These are phyloP conservation scores for Leccinum aurantiacum DNA, from an alignment of 768 basidiomycete species.

Conservation along the genomic window DNA sequence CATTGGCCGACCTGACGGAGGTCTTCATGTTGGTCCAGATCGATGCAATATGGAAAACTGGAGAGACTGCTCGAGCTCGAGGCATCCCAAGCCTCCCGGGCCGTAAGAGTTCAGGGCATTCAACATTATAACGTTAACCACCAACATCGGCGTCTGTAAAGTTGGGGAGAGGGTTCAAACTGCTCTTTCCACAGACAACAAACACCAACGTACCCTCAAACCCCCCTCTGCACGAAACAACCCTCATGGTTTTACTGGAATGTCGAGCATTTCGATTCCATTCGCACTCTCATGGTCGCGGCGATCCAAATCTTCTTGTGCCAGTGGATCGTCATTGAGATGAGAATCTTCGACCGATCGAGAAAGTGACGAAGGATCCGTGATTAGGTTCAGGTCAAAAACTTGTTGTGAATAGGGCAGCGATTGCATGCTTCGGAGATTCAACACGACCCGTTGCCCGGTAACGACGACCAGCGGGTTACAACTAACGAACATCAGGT, in stretches of 20 bases:
- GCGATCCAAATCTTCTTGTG: background rate
- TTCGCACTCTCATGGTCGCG: background rate
- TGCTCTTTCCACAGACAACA: background rate
- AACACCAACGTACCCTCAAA: background rate
- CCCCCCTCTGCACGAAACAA: background rate
- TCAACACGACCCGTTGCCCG: conserved; percentile 21
- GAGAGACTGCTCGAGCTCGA: background rate
- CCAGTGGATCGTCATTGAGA: background rate
- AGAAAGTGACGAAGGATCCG: background rate
- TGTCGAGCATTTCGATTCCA: background rate
- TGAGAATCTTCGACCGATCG: background rate
- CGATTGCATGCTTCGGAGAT: conserved; percentile 9
- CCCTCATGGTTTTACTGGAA: background rate
- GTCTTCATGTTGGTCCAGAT: background rate
- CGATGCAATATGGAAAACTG: background rate
- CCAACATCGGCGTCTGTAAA: background rate
- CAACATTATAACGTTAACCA: background rate
- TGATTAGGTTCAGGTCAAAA: background rate
- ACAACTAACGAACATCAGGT: background rate
- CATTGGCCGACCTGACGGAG: too few species aligned
- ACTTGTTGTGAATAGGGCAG: background rate
- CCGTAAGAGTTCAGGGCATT: too few species aligned
- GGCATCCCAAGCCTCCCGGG: background rate
- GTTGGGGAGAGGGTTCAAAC: background rate
- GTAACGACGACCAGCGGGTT: conserved; percentile 11